These are phyloP conservation scores for Cercospora nicotianae DNA, from an alignment of 2,329 filamentous ascomycete species.

Conservation along the genomic window DNA sequence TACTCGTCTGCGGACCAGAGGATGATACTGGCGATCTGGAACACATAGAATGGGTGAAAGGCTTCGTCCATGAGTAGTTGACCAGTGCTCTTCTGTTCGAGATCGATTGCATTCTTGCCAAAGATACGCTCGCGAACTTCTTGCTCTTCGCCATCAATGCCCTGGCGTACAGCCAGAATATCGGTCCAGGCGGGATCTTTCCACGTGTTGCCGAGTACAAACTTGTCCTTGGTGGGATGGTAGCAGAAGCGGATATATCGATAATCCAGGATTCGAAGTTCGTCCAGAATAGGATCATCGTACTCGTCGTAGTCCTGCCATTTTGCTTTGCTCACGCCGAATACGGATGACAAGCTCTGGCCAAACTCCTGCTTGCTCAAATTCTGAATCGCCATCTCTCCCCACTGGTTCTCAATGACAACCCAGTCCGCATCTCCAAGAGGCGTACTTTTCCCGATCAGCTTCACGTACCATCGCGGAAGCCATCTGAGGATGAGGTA, in stretches of 20 bases:
- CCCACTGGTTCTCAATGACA: slow-evolving; percentile 97
- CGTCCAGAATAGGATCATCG: slow-evolving; percentile 71
- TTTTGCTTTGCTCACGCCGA: slow-evolving; percentile 64
- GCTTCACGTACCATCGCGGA: slow-evolving; percentile 76
- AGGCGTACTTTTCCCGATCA: slow-evolving; percentile 69
- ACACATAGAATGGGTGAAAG: slow-evolving; percentile 97
- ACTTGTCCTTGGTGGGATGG: slow-evolving; percentile 85
- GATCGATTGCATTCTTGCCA: slow-evolving; percentile 86
- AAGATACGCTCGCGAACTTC: slow-evolving; percentile 81
- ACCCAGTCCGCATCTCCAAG: slow-evolving; percentile 83
- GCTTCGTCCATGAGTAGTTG: slow-evolving; percentile 91
- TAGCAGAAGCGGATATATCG: slow-evolving; percentile 92
- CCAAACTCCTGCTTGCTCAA: slow-evolving; percentile 62
- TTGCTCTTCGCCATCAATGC: slow-evolving; percentile 87
- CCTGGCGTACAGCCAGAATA: slow-evolving; percentile 69
- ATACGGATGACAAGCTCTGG: slow-evolving; percentile 65
- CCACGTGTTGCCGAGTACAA: slow-evolving; percentile 84
- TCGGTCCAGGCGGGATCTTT: slow-evolving; percentile 89
- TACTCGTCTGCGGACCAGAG: slow-evolving; percentile 96
- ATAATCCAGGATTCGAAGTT: slow-evolving; percentile 81
- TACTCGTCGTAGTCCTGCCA: slow-evolving; percentile 69
- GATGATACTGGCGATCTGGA: slow-evolving; percentile 89
- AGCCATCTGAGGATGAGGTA: slow-evolving; percentile 89
- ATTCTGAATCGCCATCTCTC: slow-evolving; percentile 77
- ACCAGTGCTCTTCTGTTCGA: slow-evolving; percentile 80